Evolutionary conservation across 163 green algal species (phyloP), one percentile per base, ranked within the genome.

Genomic region (Scenedesmus sp.): DNA sequence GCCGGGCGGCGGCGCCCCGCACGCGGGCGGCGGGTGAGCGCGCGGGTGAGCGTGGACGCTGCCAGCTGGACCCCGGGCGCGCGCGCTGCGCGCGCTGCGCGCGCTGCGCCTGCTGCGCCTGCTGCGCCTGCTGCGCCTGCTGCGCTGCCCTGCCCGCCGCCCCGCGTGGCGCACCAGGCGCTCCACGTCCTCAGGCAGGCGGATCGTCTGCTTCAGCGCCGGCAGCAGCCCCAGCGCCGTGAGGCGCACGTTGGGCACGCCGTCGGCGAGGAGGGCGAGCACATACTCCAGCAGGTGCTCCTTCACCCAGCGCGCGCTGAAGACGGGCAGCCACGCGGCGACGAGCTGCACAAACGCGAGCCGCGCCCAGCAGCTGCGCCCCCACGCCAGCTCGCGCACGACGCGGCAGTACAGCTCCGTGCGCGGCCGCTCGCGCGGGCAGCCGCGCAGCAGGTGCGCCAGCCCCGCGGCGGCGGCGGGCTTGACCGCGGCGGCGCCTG

Each of bases 101-200:
- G n/a, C n/a, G n/a, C n/a, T n/a, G n/a, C n/a, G n/a, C n/a, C n/a
- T n/a, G n/a, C n/a, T n/a, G n/a, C n/a, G n/a, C n/a, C n/a, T n/a
- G n/a, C n/a, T n/a, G n/a, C n/a, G n/a, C n/a, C n/a, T n/a, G n/a
- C n/a, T n/a, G n/a, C n/a, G n/a, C n/a, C n/a, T n/a, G n/a, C n/a
- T n/a, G n/a, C n/a, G n/a, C n/a, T n/a, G n/a, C n/a, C n/a, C n/a
- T n/a, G n/a, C n/a, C n/a, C n/a, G n/a, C n/a, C n/a, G n/a, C n/a
- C n/a, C 6, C 39, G 10, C 39, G 6, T 47, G 15, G 50, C 53
- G 31, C 67, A 85, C 80, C 71, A 95, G 75, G 69, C 89, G 77
- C 72, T 94, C 84, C 26, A 94, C 91, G 66, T 95, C 91, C 54
- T 92, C 89, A 1, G 91, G 91, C 67, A 94, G 89, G 14, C 78